Conservation (phyloP, 2,329 filamentous ascomycete genomes). For the Fusarium sp. region DNA sequence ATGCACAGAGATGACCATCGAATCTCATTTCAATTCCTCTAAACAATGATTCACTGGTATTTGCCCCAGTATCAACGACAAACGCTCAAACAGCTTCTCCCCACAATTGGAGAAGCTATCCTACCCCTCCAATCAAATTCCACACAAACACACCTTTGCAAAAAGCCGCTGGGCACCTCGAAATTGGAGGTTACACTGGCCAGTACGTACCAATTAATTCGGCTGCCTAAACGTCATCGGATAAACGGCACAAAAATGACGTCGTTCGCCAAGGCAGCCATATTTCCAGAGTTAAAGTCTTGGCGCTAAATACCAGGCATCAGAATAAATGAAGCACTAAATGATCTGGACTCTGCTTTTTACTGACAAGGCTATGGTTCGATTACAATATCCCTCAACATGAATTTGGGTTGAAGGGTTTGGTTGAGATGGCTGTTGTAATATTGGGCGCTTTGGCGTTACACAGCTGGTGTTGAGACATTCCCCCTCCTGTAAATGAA, state of each 20-base stretch:
- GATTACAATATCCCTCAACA: conserved; percentile 15
- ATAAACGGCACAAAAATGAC: conserved; percentile 26
- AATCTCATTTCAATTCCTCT: neutral
- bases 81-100: neutral
- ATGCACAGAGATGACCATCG: too few species aligned
- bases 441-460: neutral
- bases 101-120: conserved; percentile 14
- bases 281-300: neutral
- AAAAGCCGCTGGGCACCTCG: conserved; percentile 19
- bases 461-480: neutral
- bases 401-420: neutral
- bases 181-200: conserved; percentile 5
- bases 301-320: conserved; percentile 17
- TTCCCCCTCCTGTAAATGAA: neutral
- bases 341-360: neutral
- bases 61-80: neutral
- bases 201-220: conserved; percentile 26
- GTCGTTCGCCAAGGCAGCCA: conserved; percentile 30
- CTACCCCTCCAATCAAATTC: neutral
- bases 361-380: neutral
- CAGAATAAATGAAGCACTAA: conserved; percentile 6
- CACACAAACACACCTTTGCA: neutral
- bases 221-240: conserved; percentile 34
- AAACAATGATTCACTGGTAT: neutral
- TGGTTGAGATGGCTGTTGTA: neutral